Conservation (phyloP, 805 yeast species). For the Isabelozyma gotoi region DNA sequence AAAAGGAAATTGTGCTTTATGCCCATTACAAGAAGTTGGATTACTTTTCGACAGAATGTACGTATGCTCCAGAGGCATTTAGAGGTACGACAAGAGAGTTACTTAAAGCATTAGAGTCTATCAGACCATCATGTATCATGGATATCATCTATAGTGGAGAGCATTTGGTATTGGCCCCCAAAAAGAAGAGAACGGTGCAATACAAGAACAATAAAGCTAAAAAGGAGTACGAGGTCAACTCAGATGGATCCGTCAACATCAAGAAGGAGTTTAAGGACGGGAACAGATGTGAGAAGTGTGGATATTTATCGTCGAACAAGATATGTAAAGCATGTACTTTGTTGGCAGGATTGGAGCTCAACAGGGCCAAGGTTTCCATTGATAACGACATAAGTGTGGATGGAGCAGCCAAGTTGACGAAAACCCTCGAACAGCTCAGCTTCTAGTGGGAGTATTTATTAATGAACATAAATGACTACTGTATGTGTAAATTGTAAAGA, state of each 20-base stretch:
- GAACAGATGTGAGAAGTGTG: slow-evolving; percentile 82
- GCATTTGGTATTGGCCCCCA: slow-evolving; percentile 64
- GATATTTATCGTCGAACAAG: slow-evolving; percentile 83
- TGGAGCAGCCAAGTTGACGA: slow-evolving; percentile 64
- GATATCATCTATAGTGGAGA: slow-evolving; percentile 96
- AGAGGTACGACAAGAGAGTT: slow-evolving; percentile 95
- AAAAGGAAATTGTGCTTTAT: slow-evolving; percentile 93
- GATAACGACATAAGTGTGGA: slow-evolving; percentile 52
- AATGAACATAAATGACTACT: not conserved
- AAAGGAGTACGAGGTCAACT: slow-evolving; percentile 50
- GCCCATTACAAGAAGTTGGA: slow-evolving; percentile 96
- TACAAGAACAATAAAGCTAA: slow-evolving; percentile 26
- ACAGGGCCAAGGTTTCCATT: slow-evolving; percentile 63
- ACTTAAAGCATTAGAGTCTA: slow-evolving; percentile 84
- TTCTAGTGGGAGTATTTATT: no score
- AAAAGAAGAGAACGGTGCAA: slow-evolving; percentile 44
- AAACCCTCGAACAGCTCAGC: slow-evolving; percentile 60
- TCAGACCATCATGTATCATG: slow-evolving; percentile 88
- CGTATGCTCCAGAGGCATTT: slow-evolving; percentile 98
- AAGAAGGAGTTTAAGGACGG: slow-evolving; percentile 52
- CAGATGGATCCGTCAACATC: slow-evolving; percentile 63
- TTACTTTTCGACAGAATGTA: slow-evolving; percentile 95
- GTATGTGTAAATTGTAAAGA: slow-evolving; percentile 1
- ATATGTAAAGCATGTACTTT: slow-evolving; percentile 93
- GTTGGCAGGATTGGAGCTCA: slow-evolving; percentile 77